Evolutionary conservation across 345 rosid genomes (phyloP).

Genomic region (Citrus unshiu): DNA sequence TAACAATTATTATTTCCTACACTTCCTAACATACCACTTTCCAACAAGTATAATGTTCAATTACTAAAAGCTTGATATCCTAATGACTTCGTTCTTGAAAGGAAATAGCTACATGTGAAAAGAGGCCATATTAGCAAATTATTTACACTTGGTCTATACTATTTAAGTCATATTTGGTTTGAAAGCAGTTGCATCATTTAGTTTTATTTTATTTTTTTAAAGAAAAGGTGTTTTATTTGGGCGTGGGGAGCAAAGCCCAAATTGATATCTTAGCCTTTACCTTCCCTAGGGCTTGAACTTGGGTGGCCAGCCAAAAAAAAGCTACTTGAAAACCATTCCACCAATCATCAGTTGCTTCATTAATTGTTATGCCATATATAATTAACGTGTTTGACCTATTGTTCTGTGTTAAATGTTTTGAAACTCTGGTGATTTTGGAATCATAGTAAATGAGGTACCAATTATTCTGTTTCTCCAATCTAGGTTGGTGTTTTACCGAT

Average conservation of each 20-base stretch:
- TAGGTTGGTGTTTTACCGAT: constrained; percentile 98
- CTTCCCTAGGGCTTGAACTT: no score
- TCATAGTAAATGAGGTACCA: neutral
- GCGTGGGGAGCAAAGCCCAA: no score
- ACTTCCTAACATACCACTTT: no score
- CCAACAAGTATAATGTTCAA: neutral
- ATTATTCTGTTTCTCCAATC: constrained; percentile 3
- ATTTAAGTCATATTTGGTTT: neutral
- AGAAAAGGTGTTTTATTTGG: no score
- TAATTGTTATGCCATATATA: neutral
- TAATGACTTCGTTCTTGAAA: neutral
- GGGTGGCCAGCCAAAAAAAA: no score
- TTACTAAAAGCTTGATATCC: neutral
- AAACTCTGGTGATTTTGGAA: neutral
- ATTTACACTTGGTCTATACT: neutral
- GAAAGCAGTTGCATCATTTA: neutral
- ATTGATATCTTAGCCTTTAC: no score
- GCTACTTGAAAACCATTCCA: no score
- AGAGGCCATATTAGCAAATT: neutral
- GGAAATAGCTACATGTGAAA: neutral
- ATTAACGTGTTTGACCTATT: neutral
- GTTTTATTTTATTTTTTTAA: no score
- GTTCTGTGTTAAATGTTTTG: neutral
- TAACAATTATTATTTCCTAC: no score
- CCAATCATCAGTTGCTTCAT: neutral